These are phyloP conservation scores for Boletus tomentosulus DNA, from an alignment of 768 basidiomycete species.

Conservation along the genomic window DNA sequence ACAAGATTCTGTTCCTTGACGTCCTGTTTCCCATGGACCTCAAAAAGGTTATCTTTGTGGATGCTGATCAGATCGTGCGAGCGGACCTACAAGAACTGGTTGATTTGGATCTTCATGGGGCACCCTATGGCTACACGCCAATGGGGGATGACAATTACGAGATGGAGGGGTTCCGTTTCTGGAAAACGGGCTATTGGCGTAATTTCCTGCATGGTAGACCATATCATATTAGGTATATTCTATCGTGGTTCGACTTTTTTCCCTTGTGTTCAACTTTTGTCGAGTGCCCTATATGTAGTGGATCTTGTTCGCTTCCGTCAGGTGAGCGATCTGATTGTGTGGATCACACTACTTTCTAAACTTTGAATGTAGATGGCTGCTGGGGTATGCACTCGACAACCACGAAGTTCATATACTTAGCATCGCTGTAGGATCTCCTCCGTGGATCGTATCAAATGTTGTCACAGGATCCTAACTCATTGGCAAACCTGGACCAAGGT, in stretches of 20 bases:
- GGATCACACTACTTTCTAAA: background rate
- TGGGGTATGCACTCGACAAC: conserved; percentile 38
- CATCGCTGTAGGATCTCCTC: conserved; percentile 62
- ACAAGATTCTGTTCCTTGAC: conserved; percentile 98
- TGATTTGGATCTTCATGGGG: conserved; percentile 88
- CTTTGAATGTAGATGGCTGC: conserved; percentile 44
- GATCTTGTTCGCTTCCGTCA: conserved; percentile 95
- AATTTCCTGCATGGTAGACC: conserved; percentile 79
- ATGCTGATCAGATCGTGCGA: conserved; percentile 96
- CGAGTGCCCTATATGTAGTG: conserved; percentile 90
- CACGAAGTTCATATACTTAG: background rate
- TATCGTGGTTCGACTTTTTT: background rate
- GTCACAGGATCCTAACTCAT: conserved; percentile 90
- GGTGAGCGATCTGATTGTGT: conserved; percentile 34
- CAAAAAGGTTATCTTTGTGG: conserved; percentile 98
- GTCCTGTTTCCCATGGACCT: conserved; percentile 99
- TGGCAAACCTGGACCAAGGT: conserved; percentile 96
- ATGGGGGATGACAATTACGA: conserved; percentile 95
- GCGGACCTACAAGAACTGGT: conserved; percentile 94
- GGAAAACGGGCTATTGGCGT: conserved; percentile 97
- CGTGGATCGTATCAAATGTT: conserved; percentile 90
- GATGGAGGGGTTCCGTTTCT: conserved; percentile 98
- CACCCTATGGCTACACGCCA: conserved; percentile 93
- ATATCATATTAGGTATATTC: conserved; percentile 88
- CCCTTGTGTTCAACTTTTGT: conserved; percentile 7